Percentiles rank a stretch among this genome's conserved stretches.
phyloP scores from a whole-genome alignment of 352 stramenopile genomes.

The Phytophthora pini region DNA sequence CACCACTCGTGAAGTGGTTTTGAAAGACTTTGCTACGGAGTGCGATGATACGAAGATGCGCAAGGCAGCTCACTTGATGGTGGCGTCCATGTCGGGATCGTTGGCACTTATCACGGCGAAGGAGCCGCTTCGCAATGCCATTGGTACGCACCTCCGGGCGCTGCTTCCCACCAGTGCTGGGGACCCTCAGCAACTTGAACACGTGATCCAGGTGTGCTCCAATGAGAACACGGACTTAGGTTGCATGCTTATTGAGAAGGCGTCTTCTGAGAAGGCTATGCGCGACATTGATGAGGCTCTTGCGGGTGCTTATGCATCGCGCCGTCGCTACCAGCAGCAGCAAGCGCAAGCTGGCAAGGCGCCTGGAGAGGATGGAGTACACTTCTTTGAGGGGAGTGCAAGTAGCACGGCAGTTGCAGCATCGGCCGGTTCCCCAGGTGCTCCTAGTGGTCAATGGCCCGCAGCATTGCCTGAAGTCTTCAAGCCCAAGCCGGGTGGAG shows the following conservation, averaged over 20 bases:
- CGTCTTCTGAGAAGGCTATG: constrained; percentile 98
- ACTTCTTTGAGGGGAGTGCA: constrained; percentile 79
- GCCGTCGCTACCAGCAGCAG: constrained; percentile 88
- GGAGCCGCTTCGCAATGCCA: constrained; percentile 97
- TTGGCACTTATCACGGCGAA: constrained; percentile 98
- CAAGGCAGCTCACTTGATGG: constrained; percentile 98
- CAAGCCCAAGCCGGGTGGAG: constrained; percentile 93
- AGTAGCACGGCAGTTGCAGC: constrained; percentile 38
- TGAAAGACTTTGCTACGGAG: constrained; percentile 99
- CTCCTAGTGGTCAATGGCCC: constrained; percentile 59
- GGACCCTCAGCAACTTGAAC: constrained; percentile 95
- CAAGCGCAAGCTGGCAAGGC: constrained; percentile 85
- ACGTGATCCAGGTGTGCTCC: constrained; percentile 97
- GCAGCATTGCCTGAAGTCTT: constrained; percentile 93
- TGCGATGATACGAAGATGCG: constrained; percentile 95
- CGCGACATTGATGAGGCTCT: constrained; percentile 98
- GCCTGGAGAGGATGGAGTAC: constrained; percentile 46
- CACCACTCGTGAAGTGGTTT: constrained; percentile 97
- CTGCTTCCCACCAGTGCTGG: constrained; percentile 87
- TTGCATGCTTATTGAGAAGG: constrained; percentile 99
- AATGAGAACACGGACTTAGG: constrained; percentile 99
- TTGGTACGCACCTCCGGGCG: constrained; percentile 96
- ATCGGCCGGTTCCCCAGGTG: constrained; percentile 43
- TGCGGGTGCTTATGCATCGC: constrained; percentile 80
- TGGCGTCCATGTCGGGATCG: constrained; percentile 97